A percentile compares a stretch with the other conserved stretches of the same genome.
Evolutionary conservation across 768 basidiomycete species (phyloP).

Genomic region (Punctularia strigosozonata): DNA sequence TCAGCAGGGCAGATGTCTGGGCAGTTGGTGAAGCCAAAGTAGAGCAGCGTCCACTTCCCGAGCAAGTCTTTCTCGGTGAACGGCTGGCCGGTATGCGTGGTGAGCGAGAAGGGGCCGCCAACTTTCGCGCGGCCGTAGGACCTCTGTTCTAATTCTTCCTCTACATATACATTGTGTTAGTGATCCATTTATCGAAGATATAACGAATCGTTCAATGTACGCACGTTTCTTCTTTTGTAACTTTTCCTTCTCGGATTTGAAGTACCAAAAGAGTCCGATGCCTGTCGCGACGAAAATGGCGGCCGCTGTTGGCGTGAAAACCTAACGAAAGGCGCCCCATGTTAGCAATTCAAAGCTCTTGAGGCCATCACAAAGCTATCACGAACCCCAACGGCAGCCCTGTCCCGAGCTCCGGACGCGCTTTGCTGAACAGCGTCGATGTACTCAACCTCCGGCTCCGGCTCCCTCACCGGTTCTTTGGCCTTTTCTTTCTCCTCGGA

Average conservation of each 20-base stretch:
- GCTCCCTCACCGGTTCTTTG: no score
- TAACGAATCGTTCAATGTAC: conserved; percentile 11
- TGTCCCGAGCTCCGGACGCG: conserved; percentile 10
- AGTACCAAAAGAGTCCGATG: conserved; percentile 76
- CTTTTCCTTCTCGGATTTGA: conserved; percentile 75
- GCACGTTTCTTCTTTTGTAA: conserved; percentile 66
- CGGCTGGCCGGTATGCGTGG: conserved; percentile 44
- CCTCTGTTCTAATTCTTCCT: conserved; percentile 60
- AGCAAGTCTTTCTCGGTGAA: conserved; percentile 80
- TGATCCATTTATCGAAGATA: background rate
- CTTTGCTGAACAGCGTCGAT: no score
- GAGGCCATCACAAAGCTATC: background rate
- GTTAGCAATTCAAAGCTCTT: background rate
- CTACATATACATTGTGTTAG: conserved; percentile 27
- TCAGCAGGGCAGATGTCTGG: conserved; percentile 99
- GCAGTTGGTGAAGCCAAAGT: conserved; percentile 99
- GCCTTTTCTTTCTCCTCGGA: no score
- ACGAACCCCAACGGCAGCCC: conserved; percentile 12
- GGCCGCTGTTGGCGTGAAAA: conserved; percentile 85
- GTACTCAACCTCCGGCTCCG: no score
- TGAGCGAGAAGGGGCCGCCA: conserved; percentile 82
- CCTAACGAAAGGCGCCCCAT: conserved; percentile 31
- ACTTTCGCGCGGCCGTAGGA: conserved; percentile 79
- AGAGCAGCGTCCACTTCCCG: conserved; percentile 85
- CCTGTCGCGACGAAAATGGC: conserved; percentile 78